Percentiles rank a stretch among this genome's conserved stretches.
These are phyloP conservation scores for Oryza officinalis DNA, from an alignment of 176 grass and related monocot genomes.

Conservation along the genomic window DNA sequence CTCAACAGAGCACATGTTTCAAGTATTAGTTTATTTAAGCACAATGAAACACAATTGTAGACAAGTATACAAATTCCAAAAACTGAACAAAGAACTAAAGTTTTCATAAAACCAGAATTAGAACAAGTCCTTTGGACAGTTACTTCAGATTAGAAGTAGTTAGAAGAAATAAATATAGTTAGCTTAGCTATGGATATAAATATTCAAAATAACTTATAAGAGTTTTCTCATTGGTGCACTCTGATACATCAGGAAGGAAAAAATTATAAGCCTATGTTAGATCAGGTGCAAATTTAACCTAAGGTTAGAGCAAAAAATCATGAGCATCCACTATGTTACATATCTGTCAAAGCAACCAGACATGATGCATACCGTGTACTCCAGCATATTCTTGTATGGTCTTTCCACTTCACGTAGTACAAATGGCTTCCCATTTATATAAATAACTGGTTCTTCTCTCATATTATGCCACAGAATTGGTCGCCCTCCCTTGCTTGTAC, in stretches of 20 bases:
- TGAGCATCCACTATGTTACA: slow-evolving; percentile 22
- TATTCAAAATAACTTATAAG: slow-evolving; percentile 9
- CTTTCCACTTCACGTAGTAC: slow-evolving; percentile 98
- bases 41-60: slow-evolving; percentile 28
- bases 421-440: slow-evolving; percentile 98
- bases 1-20: slow-evolving; percentile 12
- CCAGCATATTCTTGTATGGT: slow-evolving; percentile 96
- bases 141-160: slow-evolving; percentile 16
- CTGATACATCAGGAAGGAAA: slow-evolving; percentile 2
- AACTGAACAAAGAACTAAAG: slow-evolving; percentile 25
- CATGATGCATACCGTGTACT: slow-evolving; percentile 74
- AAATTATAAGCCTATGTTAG: background rate
- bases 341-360: slow-evolving; percentile 27
- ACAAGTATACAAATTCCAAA: slow-evolving; percentile 16
- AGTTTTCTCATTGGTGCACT: background rate
- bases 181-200: background rate
- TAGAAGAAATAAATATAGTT: slow-evolving; percentile 28
- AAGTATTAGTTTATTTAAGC: slow-evolving; percentile 14
- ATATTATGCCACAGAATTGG: slow-evolving; percentile 98
- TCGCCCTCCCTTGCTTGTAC: slow-evolving; percentile 79
- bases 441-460: slow-evolving; percentile 99
- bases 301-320: slow-evolving; percentile 18
- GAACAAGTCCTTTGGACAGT: background rate
- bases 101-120: background rate
- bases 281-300: slow-evolving; percentile 9